Evolutionary conservation across 495 filamentous ascomycete species (phyloP).

Genomic region (Hyaloscypha hepaticicola): DNA sequence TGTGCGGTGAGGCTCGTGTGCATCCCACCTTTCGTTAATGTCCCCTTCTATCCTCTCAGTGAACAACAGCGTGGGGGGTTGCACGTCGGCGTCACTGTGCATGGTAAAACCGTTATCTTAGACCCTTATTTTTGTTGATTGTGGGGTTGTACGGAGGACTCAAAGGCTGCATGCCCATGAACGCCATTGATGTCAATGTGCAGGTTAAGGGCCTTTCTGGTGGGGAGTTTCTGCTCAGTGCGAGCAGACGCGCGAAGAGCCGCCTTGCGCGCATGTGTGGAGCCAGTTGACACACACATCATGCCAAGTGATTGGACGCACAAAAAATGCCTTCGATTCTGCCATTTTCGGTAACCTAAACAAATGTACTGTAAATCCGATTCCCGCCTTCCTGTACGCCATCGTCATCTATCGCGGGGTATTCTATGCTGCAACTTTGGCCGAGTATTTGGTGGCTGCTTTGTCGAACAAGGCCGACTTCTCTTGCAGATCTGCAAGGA

Average conservation of each 20-base stretch:
- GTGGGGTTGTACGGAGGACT: neutral
- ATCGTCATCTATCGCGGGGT: constrained; percentile 13
- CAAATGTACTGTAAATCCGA: constrained; percentile 1
- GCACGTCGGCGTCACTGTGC: constrained; percentile 14
- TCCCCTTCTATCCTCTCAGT: neutral
- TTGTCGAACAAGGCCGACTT: constrained; percentile 79
- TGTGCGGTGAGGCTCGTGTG: constrained; percentile 16
- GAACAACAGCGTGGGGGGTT: constrained; percentile 10
- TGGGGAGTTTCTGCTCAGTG: constrained; percentile 4
- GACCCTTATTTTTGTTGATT: neutral
- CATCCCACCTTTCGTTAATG: neutral
- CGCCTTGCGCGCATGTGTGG: neutral
- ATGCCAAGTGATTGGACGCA: constrained; percentile 1
- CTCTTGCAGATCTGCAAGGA: constrained; percentile 68
- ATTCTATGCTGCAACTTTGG: constrained; percentile 52
- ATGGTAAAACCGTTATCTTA: constrained; percentile 9
- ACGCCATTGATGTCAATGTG: constrained; percentile 23
- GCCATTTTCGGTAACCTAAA: constrained; percentile 13
- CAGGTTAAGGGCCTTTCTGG: constrained; percentile 13
- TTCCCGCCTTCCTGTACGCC: constrained; percentile 20
- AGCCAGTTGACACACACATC: neutral
- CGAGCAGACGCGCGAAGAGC: neutral
- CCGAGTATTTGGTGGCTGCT: constrained; percentile 73
- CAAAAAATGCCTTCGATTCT: constrained; percentile 7
- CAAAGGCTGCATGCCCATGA: neutral